Base-by-base conservation (phyloP, 805 yeast genomes). In the Spathaspora boniae region DNA sequence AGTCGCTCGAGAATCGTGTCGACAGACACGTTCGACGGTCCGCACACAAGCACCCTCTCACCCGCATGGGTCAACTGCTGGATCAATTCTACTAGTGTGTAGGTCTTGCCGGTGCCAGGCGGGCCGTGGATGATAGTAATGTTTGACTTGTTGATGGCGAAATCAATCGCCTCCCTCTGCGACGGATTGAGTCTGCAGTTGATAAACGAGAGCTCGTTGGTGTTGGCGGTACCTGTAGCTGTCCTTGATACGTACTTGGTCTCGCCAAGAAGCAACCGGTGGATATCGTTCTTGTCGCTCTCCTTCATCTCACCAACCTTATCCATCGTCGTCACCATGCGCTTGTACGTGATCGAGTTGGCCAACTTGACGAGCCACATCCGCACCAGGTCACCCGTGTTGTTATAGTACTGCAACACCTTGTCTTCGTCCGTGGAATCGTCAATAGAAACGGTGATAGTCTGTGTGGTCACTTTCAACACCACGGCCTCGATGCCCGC, bases 11-110 rank as follows among this genome's bases (percentile, higher is more conserved):
- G 58, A 11, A 91, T 83, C 0, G 95, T 91, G 55, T 91, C 98
- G 1, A 89, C 95, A 1, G 96, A 78, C 11, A 88, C 80, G 54
- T 91, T 91, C 0, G 97, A 88, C 0, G 98, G 95, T 0, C 96
- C 97, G 62, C 97, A 89, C 0, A 91, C 89, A 19, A 91, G 62
- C 0, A 91, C 80, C 29, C 88, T 58, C 34, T 68, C 70, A 11
- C 54, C 47, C 5, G 50, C 50, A 9, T 58, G 60, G 1, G 78
- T 68, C 33, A 87, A 62, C 51, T 89, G 96, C 34, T 82, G 74
- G 24, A 88, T 80, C 6, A 86, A 62, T 50, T 91, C 97, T 7
- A 89, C 78, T 5, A 91, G 48, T 0, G 97, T 89, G 43, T 81
- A 82, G 0, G 98, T 91, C 41, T 78, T 76, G 8, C 91, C 91